Conservation (phyloP, 2,329 filamentous ascomycete genomes). For the Ilyonectria mors-panacis region DNA sequence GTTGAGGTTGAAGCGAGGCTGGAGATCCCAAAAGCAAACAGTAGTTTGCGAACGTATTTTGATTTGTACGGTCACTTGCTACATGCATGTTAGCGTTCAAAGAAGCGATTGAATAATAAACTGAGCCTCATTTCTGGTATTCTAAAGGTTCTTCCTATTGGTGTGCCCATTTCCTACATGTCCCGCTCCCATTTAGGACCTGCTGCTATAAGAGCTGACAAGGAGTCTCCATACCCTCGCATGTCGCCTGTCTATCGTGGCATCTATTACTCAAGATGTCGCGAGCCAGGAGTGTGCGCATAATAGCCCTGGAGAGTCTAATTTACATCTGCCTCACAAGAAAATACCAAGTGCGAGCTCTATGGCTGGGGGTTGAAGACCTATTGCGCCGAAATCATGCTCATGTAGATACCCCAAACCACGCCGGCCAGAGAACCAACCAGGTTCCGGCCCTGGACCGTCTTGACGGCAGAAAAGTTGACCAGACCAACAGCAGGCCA, state of each 20-base stretch:
- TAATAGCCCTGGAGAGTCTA: background rate
- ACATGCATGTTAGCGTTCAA: background rate
- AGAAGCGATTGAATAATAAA: background rate
- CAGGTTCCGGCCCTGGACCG: slow-evolving; percentile 79
- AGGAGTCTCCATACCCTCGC: background rate
- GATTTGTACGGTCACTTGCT: background rate
- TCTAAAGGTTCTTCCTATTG: background rate
- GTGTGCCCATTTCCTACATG: background rate
- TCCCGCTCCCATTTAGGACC: background rate
- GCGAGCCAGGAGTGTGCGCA: background rate
- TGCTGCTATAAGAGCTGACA: background rate
- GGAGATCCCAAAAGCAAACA: background rate
- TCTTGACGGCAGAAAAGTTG: slow-evolving; percentile 78
- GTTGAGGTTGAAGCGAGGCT: background rate
- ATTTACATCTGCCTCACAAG: background rate
- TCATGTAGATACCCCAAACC: slow-evolving; percentile 83
- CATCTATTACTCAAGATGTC: background rate
- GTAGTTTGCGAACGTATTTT: background rate
- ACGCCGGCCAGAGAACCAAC: slow-evolving; percentile 81
- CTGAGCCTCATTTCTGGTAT: background rate
- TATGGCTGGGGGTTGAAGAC: background rate
- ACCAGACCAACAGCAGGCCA: slow-evolving; percentile 80
- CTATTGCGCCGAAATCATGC: slow-evolving; percentile 66
- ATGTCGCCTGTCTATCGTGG: background rate
- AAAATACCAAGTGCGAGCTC: background rate